Percentiles rank a stretch among this genome's conserved stretches.
Conservation (phyloP, 441 rosid genomes). For the Syzygium syzygioides region DNA sequence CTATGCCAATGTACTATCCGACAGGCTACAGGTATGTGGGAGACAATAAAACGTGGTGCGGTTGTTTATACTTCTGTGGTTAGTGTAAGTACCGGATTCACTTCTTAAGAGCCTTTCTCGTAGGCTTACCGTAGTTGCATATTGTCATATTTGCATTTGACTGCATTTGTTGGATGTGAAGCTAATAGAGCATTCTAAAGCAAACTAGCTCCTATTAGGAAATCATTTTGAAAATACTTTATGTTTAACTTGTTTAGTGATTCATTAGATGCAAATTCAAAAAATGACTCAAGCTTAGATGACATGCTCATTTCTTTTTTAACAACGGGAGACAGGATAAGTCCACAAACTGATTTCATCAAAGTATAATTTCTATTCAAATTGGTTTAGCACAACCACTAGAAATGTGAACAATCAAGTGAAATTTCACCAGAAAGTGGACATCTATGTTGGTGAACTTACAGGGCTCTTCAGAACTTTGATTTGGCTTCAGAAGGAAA, state of each 20-base stretch:
- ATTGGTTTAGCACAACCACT: neutral
- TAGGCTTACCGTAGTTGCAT: neutral
- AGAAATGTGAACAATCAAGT: neutral
- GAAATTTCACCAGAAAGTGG: neutral
- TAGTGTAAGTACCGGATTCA: neutral
- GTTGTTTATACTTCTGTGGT: neutral
- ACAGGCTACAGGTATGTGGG: conserved; percentile 46
- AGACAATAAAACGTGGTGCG: neutral
- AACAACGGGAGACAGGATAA: neutral
- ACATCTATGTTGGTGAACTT: neutral
- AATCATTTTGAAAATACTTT: neutral
- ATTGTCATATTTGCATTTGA: neutral
- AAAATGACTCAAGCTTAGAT: neutral
- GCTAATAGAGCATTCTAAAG: neutral
- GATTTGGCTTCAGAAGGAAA: neutral
- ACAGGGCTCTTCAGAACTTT: neutral
- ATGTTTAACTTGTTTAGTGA: neutral
- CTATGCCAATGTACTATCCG: conserved; percentile 29
- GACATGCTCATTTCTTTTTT: neutral
- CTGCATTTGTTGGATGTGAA: neutral
- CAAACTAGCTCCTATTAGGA: neutral
- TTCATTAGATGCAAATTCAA: neutral
- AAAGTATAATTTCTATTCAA: neutral
- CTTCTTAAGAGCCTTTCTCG: neutral
- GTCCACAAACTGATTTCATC: neutral